Conservation (phyloP, 805 yeast species). For the Teunomyces lycoperdinae region DNA sequence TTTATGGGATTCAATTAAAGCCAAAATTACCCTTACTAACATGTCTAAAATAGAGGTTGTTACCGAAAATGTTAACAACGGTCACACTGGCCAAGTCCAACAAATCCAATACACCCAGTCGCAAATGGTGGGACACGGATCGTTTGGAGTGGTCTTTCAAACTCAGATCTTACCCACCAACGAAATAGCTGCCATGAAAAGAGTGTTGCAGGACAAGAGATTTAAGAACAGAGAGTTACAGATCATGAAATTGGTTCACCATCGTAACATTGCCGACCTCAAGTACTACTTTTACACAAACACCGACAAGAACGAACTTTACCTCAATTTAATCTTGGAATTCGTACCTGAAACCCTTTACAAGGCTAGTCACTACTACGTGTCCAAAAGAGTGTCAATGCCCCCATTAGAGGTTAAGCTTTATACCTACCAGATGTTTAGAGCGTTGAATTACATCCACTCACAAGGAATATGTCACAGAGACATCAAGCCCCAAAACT, state of each 20-base stretch:
- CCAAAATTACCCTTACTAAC: slow-evolving; percentile 24
- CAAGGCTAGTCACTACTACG: slow-evolving; percentile 82
- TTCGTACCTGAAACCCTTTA: slow-evolving; percentile 95
- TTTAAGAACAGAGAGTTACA: slow-evolving; percentile 94
- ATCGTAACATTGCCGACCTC: slow-evolving; percentile 83
- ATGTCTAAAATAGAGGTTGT: slow-evolving; percentile 47
- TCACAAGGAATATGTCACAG: slow-evolving; percentile 83
- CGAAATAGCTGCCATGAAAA: slow-evolving; percentile 86
- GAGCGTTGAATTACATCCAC: slow-evolving; percentile 80
- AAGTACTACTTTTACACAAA: slow-evolving; percentile 81
- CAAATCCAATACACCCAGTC: slow-evolving; percentile 75
- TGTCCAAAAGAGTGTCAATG: slow-evolving; percentile 72
- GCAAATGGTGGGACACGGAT: slow-evolving; percentile 96
- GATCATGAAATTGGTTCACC: slow-evolving; percentile 87
- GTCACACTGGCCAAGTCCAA: slow-evolving; percentile 60
- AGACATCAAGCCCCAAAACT: slow-evolving; percentile 88
- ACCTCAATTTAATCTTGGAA: slow-evolving; percentile 85
- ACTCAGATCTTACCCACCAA: slow-evolving; percentile 72
- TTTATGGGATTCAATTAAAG: neutral
- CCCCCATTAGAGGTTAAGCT: slow-evolving; percentile 86
- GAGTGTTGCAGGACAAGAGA: slow-evolving; percentile 93
- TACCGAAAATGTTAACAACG: slow-evolving; percentile 68
- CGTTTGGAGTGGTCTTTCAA: slow-evolving; percentile 98
- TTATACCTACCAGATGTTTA: slow-evolving; percentile 72
- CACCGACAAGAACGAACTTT: slow-evolving; percentile 72